These are phyloP conservation scores for Nemania abortiva DNA, from an alignment of 2,329 filamentous ascomycete species.

Conservation along the genomic window DNA sequence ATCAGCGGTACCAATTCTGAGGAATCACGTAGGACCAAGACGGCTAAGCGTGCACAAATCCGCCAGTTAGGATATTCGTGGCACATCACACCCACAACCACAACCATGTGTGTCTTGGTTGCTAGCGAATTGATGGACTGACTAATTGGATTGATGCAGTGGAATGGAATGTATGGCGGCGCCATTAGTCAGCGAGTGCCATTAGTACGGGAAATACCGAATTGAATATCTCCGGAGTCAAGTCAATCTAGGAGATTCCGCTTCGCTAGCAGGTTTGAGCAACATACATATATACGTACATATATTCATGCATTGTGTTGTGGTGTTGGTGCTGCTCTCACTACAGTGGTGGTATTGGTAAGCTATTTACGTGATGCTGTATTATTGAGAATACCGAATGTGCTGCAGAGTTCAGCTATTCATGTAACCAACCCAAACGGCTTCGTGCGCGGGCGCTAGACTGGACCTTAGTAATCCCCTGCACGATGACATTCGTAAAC, in stretches of 20 bases:
- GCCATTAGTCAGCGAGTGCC: conserved; percentile 20
- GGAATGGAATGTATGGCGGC: neutral
- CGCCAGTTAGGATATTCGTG: neutral
- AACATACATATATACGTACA: neutral
- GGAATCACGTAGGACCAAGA: conserved; percentile 20
- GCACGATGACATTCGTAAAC: neutral
- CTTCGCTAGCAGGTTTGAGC: neutral
- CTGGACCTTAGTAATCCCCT: neutral
- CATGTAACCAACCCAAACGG: neutral
- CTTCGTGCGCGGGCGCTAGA: neutral
- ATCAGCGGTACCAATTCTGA: conserved; percentile 4
- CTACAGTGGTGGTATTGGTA: neutral
- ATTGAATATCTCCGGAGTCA: conserved; percentile 19
- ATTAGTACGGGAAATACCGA: conserved; percentile 20
- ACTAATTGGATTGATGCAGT: neutral
- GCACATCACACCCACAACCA: neutral
- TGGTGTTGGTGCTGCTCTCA: neutral
- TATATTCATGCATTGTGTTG: neutral
- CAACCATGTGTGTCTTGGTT: neutral
- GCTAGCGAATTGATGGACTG: neutral
- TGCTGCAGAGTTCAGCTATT: neutral
- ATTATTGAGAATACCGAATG: neutral
- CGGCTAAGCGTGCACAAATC: conserved; percentile 6
- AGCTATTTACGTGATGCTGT: neutral
- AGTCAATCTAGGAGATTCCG: neutral